Base-by-base conservation (phyloP, 192 early-diverging fungal genomes). In the Diversispora epigaea region DNA sequence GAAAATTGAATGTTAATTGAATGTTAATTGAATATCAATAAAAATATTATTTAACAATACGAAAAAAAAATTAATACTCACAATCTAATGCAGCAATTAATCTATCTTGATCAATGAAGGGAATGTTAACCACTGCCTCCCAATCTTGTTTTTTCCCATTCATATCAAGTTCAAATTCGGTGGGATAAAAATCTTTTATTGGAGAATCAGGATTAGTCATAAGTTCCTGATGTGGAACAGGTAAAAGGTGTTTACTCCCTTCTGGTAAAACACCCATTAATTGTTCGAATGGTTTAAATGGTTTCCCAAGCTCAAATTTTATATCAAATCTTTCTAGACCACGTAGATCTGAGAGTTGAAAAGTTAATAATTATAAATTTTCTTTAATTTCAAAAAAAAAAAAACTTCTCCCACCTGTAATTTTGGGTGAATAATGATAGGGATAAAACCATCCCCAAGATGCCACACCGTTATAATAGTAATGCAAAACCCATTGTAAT, bases 381-480 rank as follows among this genome's bases (percentile, higher is more conserved):
- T 39, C 0, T 19, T 22, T 3, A 40, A n/a, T 25, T n/a, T 14
- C 9, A 21, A 44, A 2, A 14, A 21, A 22, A 6, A 8, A 25
- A 15, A 39, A 8, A 2, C 9, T 8, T 32, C 78, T 80, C 62
- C 92, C 84, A 83, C 95, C 95, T 44, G 94, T 93, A 22, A 96
- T 93, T 81, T 93, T 93, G 9, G 96, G 98, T 15, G 97, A 89
- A 76, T 99, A 99, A 80, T 99, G 94, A 84, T 93, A 97, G 7
- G 97, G 97, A 73, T 93, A 99, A 85, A 89, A 99, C 97, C 97
- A 98, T 39, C 93, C 90, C 98, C 98, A 99, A 14, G 95, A 97
- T 69, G 91, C 91, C 40, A 95, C 92, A 66, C 98, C 98, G 73
- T 91, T 85, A 82, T 95, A 99, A 77, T 99, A 99, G 78, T 99